Base-by-base conservation (phyloP, 108 stramenopile species). In the Pseudonitzschia delicatissima region DNA sequence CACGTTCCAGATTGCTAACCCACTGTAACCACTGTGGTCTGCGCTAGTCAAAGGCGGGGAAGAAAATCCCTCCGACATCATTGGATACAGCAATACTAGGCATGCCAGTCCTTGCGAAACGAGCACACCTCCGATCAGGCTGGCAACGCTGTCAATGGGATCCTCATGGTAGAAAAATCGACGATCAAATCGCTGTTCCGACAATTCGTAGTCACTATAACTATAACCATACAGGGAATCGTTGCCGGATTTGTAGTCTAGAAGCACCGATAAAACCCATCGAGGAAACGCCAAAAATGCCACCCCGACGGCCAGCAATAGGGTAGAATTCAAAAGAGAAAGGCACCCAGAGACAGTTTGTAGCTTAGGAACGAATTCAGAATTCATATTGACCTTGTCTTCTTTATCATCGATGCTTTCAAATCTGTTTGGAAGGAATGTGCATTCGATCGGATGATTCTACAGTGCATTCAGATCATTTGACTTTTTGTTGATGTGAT, bases 61-160 rank as follows among this genome's bases (percentile, higher is more conserved):
- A 21, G 36, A 21, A 9, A 0, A 20, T 12, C 39, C 25, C 26
- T 15, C 55, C 55, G 29, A 33, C 20, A 18, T 4, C 18, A 62
- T n/a, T 2, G 69, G 49, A 58, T 0, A 34, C 68, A 69, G 29
- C 58, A 65, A 33, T 12, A 65, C 0, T 3, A 49, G 0, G 1
- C 69, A 70, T 0, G 60, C n/a, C 7, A 62, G 31, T 36, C 60
- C 69, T 62, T 62, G 69, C 26, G 60, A 45, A n/a, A 70, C 13
- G 12, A 70, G 28, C 1, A 62, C 36, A 0, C 60, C 45, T 15
- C 60, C 69, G 13, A 45, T 28, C 68, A 68, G 45, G 26, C 11
- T 17, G 4, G 28, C 4, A 33, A 58, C n/a, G n/a, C 31, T 33
- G 21, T 23, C 50, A 4, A 51, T 25, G 21, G 23, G 50, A 20